Evolutionary conservation across 768 basidiomycete species (phyloP), one percentile per base, ranked within the genome.

Genomic region (Termitomyces sp.): DNA sequence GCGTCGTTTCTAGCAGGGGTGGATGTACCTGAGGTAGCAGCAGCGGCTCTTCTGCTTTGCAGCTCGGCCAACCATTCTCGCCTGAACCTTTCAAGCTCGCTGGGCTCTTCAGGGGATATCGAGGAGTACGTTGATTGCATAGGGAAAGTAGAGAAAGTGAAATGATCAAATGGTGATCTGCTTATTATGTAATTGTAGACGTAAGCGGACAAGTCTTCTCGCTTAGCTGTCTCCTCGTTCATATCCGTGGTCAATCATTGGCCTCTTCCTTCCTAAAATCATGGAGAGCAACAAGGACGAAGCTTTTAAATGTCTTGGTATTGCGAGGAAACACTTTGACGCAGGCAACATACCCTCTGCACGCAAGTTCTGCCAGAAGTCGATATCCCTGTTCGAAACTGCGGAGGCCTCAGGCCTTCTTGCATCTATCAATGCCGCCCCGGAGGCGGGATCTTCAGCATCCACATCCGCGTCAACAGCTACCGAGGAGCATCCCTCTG

Each of bases 231-330:
- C 68, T 59, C 64, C 69, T 61, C 64, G 58, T 60, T 13, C 59
- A 45, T 39, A 56, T 58, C 47, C 50, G 47, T 58, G 57, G 49
- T 46, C 52, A 50, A 59, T 61, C 31, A 37, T 33, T 42, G 31
- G 31, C 30, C 55, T 50, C 58, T 51, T 60, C 45, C 54, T 45
- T 18, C 27, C 30, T n/a, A 27, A 31, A 49, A 22, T 24, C 2
- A 90, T 91, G 89, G 89, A 91, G 72, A 87, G 88, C 73, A 96
- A 96, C 79, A 91, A 85, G 65, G 93, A 96, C 69, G 93, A 96
- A 73, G 93, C 93, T 37, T 71, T 88, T 58, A 86, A 89, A 66
- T 93, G 91, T 69, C 81, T 96, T 53, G 70, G 74, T 50, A 91
- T 97, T 62, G 89, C 95, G 3, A 84, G 86, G 68, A 83, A 83